Evolutionary conservation across 345 rosid species (phyloP).

Genomic region (Geranium brycei): DNA sequence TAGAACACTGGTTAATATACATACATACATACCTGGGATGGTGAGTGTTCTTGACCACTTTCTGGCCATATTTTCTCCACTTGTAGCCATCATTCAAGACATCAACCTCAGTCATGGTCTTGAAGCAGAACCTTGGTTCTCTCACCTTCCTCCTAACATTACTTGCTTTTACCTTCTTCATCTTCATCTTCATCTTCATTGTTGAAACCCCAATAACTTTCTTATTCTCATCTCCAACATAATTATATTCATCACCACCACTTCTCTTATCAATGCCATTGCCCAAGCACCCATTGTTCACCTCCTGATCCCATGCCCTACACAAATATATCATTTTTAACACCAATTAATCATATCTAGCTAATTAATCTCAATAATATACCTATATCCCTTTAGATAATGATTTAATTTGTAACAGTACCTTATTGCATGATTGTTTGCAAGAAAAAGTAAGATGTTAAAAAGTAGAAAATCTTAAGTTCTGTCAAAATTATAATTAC

Average conservation of each 20-base stretch:
- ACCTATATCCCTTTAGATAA: too few species aligned
- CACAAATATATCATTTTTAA: too few species aligned
- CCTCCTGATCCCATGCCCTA: constrained; percentile 49
- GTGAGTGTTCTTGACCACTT: constrained; percentile 94
- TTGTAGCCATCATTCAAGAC: constrained; percentile 93
- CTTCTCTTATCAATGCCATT: constrained; percentile 17
- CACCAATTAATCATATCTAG: too few species aligned
- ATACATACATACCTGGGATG: constrained; percentile 68
- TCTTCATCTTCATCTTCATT: constrained; percentile 34
- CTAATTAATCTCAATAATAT: too few species aligned
- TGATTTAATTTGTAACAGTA: too few species aligned
- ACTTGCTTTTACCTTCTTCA: too few species aligned
- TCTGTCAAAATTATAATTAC: constrained; percentile 18
- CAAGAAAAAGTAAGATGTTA: too few species aligned
- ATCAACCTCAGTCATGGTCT: constrained; percentile 92
- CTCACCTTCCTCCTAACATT: constrained; percentile 83
- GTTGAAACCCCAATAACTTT: constrained; percentile 34
- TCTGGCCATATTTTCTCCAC: constrained; percentile 99
- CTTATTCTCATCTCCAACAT: constrained; percentile 4
- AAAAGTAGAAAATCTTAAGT: neutral
- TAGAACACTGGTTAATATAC: too few species aligned
- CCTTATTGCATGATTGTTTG: too few species aligned
- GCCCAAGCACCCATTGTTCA: constrained; percentile 17
- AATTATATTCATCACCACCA: neutral
- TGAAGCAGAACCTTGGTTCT: constrained; percentile 95